phyloP scores from a whole-genome alignment of 2,329 filamentous ascomycete genomes.

The Aphanoascus verrucosus region DNA sequence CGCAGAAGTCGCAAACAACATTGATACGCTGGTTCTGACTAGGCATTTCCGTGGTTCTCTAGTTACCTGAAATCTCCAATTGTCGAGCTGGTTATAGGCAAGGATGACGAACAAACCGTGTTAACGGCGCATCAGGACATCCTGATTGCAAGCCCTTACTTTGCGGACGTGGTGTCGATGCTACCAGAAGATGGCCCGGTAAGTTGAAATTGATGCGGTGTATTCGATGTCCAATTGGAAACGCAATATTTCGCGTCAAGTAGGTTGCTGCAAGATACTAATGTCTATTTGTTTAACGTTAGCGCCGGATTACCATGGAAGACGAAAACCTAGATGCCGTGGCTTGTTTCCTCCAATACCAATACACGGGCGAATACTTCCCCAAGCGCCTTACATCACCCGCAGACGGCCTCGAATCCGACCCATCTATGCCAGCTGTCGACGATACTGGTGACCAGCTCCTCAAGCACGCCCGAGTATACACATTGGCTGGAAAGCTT shows the following conservation, averaged over 20 bases:
- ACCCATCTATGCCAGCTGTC: constrained; percentile 52
- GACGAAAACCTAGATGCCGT: constrained; percentile 62
- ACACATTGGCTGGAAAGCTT: constrained; percentile 77
- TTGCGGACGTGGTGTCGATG: constrained; percentile 51
- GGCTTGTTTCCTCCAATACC: constrained; percentile 69
- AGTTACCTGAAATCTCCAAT: constrained; percentile 58
- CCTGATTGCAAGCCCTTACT: constrained; percentile 62
- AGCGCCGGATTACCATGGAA: constrained; percentile 57
- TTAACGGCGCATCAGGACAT: constrained; percentile 73
- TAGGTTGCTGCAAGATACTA: background rate
- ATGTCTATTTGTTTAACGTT: constrained; percentile 17
- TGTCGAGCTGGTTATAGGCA: constrained; percentile 56
- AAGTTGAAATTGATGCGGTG: constrained; percentile 12
- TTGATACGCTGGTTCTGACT: background rate
- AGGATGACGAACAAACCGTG: constrained; percentile 48
- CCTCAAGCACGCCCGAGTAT: constrained; percentile 78
- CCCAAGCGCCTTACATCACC: constrained; percentile 50
- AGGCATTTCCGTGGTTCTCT: background rate
- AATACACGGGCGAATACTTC: constrained; percentile 83
- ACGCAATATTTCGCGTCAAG: background rate
- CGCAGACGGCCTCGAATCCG: constrained; percentile 57
- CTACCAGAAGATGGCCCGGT: constrained; percentile 54
- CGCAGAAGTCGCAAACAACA: background rate
- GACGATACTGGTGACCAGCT: constrained; percentile 75
- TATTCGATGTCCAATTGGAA: background rate